Evolutionary conservation across 495 filamentous ascomycete genomes (phyloP), one percentile per base, ranked within the genome.

Genomic region (Penicillium psychrofluorescens): DNA sequence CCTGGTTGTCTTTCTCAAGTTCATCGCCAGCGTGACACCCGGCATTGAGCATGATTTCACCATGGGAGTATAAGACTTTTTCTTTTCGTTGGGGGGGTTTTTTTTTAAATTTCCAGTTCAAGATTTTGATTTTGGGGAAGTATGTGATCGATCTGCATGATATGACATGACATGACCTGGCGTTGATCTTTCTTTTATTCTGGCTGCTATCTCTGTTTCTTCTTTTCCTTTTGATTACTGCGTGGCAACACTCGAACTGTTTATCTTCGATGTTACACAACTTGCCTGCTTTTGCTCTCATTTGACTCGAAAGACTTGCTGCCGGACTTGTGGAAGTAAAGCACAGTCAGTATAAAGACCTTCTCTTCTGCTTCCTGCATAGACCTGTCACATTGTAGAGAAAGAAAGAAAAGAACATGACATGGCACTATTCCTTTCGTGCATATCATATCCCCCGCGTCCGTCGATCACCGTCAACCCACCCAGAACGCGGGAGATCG

Each of bases 1-100:
- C 59, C 67, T 98, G 49, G 88, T 98, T 16, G 94, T 98, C 2
- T 98, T 98, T 62, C 70, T 98, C 51, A 98, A 98, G 70, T 97
- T 98, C 64, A 94, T 97, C 76, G 90, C 92, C 10, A 90, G 86
- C 47, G 91, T 98, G 22, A 96, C 91, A 15, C 92, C 92, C 7
- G 89, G 89, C 11, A 96, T 98, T 61, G 92, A 97, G 69, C 87
- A 97, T 60, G 92, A 98, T 62, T 96, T 94, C 62, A 98, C 92
- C 1, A 98, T 97, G 90, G 88, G 91, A 2, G 82, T 98, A 28
- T 96, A 63, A 64, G 33, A 15, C 11, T 8, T 34, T 34, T 34
- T n/a, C 35, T 30, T 41, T 35, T 15, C 30, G 28, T 34, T 22
- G 30, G 43, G n/a, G n/a, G n/a, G n/a, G n/a, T n/a, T n/a, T n/a